Base-by-base conservation (phyloP, 2,329 filamentous ascomycete genomes). In the Nectriaceae sp. region DNA sequence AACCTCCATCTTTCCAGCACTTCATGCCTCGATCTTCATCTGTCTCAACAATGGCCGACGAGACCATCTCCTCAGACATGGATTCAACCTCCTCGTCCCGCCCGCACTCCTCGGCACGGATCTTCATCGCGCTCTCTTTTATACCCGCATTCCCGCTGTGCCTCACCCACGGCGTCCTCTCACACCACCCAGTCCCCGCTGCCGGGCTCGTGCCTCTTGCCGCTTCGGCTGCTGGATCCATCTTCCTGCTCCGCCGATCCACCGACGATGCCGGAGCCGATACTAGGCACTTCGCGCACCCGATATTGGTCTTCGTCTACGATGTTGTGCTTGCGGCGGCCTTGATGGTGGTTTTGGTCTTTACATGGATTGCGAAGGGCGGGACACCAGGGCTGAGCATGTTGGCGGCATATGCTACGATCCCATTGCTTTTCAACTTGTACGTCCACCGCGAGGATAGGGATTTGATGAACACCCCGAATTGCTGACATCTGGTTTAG, bases 321-420 rank as follows among this genome's bases (percentile, higher is more conserved):
- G 72, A 75, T 51, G 53, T 64, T 4, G 42, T 68, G 6, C 64
- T 75, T 3, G 67, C 70, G 6, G 61, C 66, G 0, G 63, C 65
- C 4, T 52, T 71, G 11, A 66, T 74, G 66, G 53, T 70, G 5
- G 68, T 74, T 4, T 49, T 75, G 42, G 67, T 73, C 19, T 70
- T 71, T 29, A 73, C 71, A 1, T 75, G 71, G 70, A 66, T 67
- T 33, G 52, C 54, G 26, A 59, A 59, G 15, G 50, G 57, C 5
- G 41, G 48, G 11, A 59, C 61, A 21, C 57, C 65, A 3, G 61
- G 65, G 44, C 50, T 72, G 41, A 67, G 64, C 35, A 73, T 73
- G 70, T 62, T 75, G 24, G 70, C 70, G 31, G 67, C 72, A 11
- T 75, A 75, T 53, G 66, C 66, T 11, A 75, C 72, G 3, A 65